A percentile compares a stretch with the other conserved stretches of the same genome.
Evolutionary conservation across 2,329 filamentous ascomycete species (phyloP).

Genomic region (Shiraia sp.): DNA sequence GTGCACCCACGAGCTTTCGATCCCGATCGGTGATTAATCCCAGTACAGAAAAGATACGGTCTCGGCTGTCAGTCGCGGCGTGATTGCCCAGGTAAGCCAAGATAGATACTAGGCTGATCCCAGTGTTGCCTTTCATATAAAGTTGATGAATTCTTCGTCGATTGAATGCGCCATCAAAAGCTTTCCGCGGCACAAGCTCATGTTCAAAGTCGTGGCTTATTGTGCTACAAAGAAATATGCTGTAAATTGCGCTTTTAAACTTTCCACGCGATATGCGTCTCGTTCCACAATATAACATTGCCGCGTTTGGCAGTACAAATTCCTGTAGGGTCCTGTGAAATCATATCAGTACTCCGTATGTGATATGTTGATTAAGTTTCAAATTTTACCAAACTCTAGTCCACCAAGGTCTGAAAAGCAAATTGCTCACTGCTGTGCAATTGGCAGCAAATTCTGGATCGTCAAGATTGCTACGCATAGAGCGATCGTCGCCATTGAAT

Average conservation of each 20-base stretch:
- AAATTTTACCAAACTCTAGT: conserved; percentile 31
- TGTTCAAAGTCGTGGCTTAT: conserved; percentile 25
- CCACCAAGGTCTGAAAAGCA: conserved; percentile 34
- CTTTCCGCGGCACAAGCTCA: conserved; percentile 25
- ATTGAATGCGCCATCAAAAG: conserved; percentile 36
- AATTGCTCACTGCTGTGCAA: conserved; percentile 25
- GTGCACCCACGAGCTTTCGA: conserved; percentile 23
- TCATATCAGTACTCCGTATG: too few species aligned
- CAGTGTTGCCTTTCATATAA: conserved; percentile 15
- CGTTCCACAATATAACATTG: conserved; percentile 29
- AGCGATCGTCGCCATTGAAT: conserved; percentile 19
- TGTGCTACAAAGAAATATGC: conserved; percentile 31
- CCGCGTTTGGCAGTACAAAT: conserved; percentile 33
- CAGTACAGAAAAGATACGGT: conserved; percentile 35
- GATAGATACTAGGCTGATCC: conserved; percentile 30
- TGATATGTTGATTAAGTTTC: too few species aligned
- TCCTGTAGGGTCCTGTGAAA: conserved; percentile 40
- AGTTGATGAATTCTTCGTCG: conserved; percentile 34
- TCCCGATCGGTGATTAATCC: conserved; percentile 30
- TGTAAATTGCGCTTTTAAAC: conserved; percentile 36
- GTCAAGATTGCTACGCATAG: conserved; percentile 20
- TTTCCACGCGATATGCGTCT: conserved; percentile 26
- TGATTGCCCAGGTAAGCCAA: conserved; percentile 37
- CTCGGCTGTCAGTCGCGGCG: conserved; percentile 30
- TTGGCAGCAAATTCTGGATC: conserved; percentile 17